Evolutionary conservation across 768 basidiomycete species (phyloP).

Genomic region (Lactarius pseudohatsudake): DNA sequence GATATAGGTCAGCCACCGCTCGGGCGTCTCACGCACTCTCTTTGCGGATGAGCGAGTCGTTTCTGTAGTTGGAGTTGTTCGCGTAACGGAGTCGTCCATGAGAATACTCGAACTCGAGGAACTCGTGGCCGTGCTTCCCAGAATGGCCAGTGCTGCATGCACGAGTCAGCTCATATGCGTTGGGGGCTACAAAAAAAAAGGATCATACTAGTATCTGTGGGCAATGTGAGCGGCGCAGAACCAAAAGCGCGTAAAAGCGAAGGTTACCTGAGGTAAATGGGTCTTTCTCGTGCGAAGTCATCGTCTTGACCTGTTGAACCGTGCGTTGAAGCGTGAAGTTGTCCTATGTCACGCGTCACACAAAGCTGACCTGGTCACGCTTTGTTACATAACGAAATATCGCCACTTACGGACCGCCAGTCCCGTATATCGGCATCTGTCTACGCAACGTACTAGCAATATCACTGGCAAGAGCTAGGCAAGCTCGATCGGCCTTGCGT

Average conservation of each 20-base stretch:
- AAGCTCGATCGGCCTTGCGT: no score
- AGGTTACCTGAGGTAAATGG: constrained; percentile 29
- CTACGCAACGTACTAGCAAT: no score
- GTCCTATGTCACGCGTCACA: constrained; percentile 11
- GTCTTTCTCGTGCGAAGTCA: constrained; percentile 29
- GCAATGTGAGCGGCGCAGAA: constrained; percentile 1
- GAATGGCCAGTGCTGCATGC: constrained; percentile 82
- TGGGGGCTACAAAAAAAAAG: not conserved
- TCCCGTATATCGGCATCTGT: no score
- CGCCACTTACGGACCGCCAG: no score
- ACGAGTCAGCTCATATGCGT: constrained; percentile 33
- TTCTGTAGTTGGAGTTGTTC: constrained; percentile 99
- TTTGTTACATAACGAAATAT: not conserved
- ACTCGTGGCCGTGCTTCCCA: constrained; percentile 96
- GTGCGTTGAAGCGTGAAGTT: not conserved
- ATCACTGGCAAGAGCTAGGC: no score
- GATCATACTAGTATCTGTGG: constrained; percentile 52
- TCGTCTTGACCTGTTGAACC: constrained; percentile 1
- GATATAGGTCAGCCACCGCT: not conserved
- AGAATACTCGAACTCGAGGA: constrained; percentile 97
- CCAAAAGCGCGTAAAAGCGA: not conserved
- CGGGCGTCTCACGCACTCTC: constrained; percentile 67
- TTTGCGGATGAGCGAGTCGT: constrained; percentile 97
- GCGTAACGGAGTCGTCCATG: constrained; percentile 96
- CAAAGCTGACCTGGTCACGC: not conserved